Evolutionary conservation across 139 green algal genomes (phyloP).

Genomic region (Parachlorella kessleri): DNA sequence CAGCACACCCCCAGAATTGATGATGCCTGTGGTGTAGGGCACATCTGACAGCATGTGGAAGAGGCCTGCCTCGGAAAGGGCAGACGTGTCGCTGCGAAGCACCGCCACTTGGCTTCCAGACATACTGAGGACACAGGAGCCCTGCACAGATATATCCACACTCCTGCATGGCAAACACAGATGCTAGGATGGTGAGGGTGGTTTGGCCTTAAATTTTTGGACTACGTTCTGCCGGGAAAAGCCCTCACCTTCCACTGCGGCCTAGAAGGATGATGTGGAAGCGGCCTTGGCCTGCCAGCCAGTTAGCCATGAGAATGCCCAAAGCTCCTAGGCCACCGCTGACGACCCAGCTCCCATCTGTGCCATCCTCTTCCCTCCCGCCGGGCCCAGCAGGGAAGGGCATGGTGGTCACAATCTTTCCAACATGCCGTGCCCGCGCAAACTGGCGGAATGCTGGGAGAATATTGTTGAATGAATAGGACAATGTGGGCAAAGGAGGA

Average conservation of each 20-base stretch:
- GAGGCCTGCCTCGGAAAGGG: slow-evolving; percentile 23
- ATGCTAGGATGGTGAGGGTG: no score
- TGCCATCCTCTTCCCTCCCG: background rate
- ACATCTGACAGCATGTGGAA: no score
- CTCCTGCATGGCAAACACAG: no score
- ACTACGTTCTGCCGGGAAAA: no score
- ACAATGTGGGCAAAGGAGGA: slow-evolving; percentile 37
- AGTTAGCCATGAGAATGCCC: slow-evolving; percentile 55
- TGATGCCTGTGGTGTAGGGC: slow-evolving; percentile 14
- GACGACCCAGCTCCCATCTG: slow-evolving; percentile 11
- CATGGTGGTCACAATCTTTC: slow-evolving; percentile 74
- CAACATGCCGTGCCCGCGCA: slow-evolving; percentile 73
- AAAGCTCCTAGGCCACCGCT: slow-evolving; percentile 40
- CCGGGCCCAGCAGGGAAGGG: background rate
- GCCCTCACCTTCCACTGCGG: slow-evolving; percentile 25
- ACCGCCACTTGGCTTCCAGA: background rate
- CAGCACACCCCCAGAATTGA: slow-evolving; percentile 71
- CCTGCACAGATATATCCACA: no score
- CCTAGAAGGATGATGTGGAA: slow-evolving; percentile 29
- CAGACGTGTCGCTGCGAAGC: slow-evolving; percentile 29
- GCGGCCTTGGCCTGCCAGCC: slow-evolving; percentile 42
- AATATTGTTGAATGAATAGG: slow-evolving; percentile 42
- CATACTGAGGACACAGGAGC: background rate
- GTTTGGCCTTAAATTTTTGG: no score
- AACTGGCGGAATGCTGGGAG: slow-evolving; percentile 72